Evolutionary conservation across 352 stramenopile genomes (phyloP).

Genomic region (Elongisporangium anandrum): DNA sequence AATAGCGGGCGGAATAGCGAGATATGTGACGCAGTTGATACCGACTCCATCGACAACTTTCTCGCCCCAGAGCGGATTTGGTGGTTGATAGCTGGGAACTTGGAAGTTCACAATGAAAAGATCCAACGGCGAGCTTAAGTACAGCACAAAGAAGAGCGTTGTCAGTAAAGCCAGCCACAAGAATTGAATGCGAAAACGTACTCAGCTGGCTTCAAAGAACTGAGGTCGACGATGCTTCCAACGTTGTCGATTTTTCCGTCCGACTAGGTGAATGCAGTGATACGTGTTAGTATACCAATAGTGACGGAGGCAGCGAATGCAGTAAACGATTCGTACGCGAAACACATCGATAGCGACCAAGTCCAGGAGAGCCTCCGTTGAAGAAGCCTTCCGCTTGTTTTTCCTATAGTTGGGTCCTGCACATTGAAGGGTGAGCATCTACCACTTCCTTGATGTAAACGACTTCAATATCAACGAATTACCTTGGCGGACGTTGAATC

Average conservation of each 20-base stretch:
- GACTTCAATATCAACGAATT: neutral
- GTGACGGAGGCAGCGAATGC: neutral
- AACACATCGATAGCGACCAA: constrained; percentile 75
- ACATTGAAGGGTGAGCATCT: neutral
- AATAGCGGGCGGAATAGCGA: constrained; percentile 52
- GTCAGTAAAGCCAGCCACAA: neutral
- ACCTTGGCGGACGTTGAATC: constrained; percentile 83
- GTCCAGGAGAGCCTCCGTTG: constrained; percentile 44
- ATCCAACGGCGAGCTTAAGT: constrained; percentile 23
- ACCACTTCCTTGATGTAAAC: neutral
- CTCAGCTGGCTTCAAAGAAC: constrained; percentile 24
- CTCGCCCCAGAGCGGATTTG: constrained; percentile 81
- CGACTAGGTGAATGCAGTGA: constrained; percentile 27
- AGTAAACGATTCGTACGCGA: constrained; percentile 23
- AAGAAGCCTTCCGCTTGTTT: constrained; percentile 68
- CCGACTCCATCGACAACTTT: constrained; percentile 65
- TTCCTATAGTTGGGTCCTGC: constrained; percentile 75
- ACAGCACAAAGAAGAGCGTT: neutral
- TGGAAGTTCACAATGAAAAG: constrained; percentile 83
- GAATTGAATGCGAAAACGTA: constrained; percentile 8
- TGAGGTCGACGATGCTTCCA: constrained; percentile 61
- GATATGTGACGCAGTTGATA: constrained; percentile 84
- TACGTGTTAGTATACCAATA: neutral
- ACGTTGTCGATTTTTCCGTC: constrained; percentile 71
- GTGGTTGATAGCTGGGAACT: constrained; percentile 77